Evolutionary conservation across 257 asterid species (phyloP).

Genomic region (Voacanga thouarsii): DNA sequence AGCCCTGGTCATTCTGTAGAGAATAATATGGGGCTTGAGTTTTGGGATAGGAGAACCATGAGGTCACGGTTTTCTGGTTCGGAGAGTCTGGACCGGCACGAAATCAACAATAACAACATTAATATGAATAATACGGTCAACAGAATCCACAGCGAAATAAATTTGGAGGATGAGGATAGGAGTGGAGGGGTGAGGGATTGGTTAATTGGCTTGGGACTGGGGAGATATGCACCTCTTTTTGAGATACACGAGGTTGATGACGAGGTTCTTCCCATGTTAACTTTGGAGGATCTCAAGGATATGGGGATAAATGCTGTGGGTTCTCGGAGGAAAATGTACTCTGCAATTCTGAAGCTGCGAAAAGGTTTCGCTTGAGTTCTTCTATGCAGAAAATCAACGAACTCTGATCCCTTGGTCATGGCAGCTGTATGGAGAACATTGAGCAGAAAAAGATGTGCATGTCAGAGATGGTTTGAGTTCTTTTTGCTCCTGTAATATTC

Average conservation of each 20-base stretch:
- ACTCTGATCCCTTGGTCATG: conserved; percentile 17
- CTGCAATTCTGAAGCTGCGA: conserved; percentile 61
- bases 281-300: conserved; percentile 91
- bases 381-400: neutral
- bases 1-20: conserved; percentile 71
- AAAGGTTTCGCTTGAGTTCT: conserved; percentile 61
- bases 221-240: conserved; percentile 68
- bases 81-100: conserved; percentile 38
- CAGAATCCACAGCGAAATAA: conserved; percentile 42
- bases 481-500: conserved; percentile 28
- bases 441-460: conserved; percentile 7
- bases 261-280: conserved; percentile 74
- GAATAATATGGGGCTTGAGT: conserved; percentile 65
- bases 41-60: conserved; percentile 71
- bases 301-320: conserved; percentile 95
- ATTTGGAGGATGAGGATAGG: conserved; percentile 50
- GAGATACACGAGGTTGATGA: conserved; percentile 92
- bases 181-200: conserved; percentile 74
- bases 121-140: conserved; percentile 9
- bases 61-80: conserved; percentile 50
- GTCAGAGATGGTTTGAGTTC: conserved; percentile 35
- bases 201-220: conserved; percentile 75
- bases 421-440: conserved; percentile 2
- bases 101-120: conserved; percentile 34
- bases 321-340: conserved; percentile 76